These are phyloP conservation scores for Cyberlindnera sargentensis DNA, from an alignment of 805 yeast genomes.

Conservation along the genomic window DNA sequence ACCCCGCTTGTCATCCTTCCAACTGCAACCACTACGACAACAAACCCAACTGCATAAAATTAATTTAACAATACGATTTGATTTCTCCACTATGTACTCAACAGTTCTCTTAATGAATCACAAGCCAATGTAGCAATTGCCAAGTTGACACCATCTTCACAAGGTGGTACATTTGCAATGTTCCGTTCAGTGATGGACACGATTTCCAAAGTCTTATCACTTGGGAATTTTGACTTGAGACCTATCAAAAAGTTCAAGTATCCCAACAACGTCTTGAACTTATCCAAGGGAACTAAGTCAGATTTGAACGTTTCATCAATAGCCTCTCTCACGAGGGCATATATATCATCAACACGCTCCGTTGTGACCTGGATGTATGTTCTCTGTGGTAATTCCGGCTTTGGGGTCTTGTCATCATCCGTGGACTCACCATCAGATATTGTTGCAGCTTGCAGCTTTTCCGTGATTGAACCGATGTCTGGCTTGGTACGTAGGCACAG, in stretches of 20 bases:
- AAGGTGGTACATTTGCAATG: constrained; percentile 6
- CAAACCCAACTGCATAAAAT: not conserved
- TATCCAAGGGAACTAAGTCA: constrained; percentile 18
- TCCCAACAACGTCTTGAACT: constrained; percentile 41
- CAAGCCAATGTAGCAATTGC: constrained; percentile 9
- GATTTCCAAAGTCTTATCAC: constrained; percentile 23
- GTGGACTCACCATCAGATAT: constrained; percentile 1
- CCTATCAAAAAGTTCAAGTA: constrained; percentile 48
- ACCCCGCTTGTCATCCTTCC: too few relatives aligned
- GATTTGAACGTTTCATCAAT: constrained; percentile 25
- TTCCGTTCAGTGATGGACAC: constrained; percentile 22
- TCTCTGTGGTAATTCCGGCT: constrained; percentile 37
- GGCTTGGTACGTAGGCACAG: constrained; percentile 36
- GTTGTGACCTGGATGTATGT: constrained; percentile 36
- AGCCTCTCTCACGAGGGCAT: constrained; percentile 33
- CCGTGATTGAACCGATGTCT: constrained; percentile 7
- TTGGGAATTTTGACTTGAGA: constrained; percentile 28
- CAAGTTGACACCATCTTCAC: constrained; percentile 8
- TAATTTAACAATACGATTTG: not conserved
- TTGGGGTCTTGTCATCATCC: constrained; percentile 1
- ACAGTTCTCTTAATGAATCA: constrained; percentile 2
- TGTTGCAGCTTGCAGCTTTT: constrained; percentile 4
- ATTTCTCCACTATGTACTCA: not conserved
- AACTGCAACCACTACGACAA: not conserved
- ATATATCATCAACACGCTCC: constrained; percentile 35